These are phyloP conservation scores for Acorus gramineus DNA, from an alignment of 106 monocot species.

Conservation along the genomic window DNA sequence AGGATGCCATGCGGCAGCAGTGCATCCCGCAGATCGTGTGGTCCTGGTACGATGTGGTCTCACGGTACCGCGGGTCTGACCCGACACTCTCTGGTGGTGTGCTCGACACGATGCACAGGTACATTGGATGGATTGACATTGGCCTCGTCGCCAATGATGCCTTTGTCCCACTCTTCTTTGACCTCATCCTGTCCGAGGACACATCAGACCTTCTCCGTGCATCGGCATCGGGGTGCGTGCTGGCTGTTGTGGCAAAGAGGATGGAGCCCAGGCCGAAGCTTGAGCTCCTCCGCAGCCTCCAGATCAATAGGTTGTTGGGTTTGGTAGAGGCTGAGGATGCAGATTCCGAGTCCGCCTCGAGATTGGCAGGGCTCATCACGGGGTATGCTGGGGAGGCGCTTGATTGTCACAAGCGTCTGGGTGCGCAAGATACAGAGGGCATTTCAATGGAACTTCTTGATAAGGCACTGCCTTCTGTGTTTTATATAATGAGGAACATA, in stretches of 20 bases:
- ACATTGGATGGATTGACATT: slow-evolving; percentile 85
- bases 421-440: slow-evolving; percentile 23
- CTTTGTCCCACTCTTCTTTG: slow-evolving; percentile 65
- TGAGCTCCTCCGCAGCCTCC: slow-evolving; percentile 36
- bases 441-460: slow-evolving; percentile 54
- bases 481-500: slow-evolving; percentile 57
- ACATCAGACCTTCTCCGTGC: slow-evolving; percentile 29
- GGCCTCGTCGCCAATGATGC: slow-evolving; percentile 62
- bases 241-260: slow-evolving; percentile 53
- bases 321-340: slow-evolving; percentile 9
- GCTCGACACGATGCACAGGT: slow-evolving; percentile 57
- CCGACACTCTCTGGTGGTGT: slow-evolving; percentile 36
- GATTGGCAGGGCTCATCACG: slow-evolving; percentile 50
- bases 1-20: slow-evolving; percentile 83
- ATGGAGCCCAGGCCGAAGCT: slow-evolving; percentile 75
- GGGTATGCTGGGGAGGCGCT: slow-evolving; percentile 78
- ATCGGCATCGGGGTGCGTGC: slow-evolving; percentile 51
- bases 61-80: slow-evolving; percentile 34
- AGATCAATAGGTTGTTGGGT: slow-evolving; percentile 26
- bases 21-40: slow-evolving; percentile 72
- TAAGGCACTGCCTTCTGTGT: slow-evolving; percentile 59
- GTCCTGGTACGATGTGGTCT: slow-evolving; percentile 48
- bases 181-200: slow-evolving; percentile 23
- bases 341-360: slow-evolving; percentile 25
- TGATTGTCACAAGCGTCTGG: slow-evolving; percentile 54